Evolutionary conservation across 2,329 filamentous ascomycete genomes (phyloP).

Genomic region (Cladobotryum protrusum): DNA sequence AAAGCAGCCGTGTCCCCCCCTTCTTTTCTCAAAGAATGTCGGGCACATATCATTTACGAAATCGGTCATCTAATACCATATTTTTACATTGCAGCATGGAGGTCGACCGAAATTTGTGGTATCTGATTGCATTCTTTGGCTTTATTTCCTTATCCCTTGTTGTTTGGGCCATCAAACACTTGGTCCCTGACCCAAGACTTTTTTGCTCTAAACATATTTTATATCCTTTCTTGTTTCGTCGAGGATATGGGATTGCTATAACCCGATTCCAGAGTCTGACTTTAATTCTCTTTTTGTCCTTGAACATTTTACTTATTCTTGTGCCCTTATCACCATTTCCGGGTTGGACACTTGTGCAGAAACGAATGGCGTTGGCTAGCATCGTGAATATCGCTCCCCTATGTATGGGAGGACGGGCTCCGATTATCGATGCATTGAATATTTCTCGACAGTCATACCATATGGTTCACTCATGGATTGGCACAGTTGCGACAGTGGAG

Average conservation of each 20-base stretch:
- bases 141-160: slow-evolving; percentile 4
- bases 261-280: slow-evolving; percentile 1
- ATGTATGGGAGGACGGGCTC: slow-evolving; percentile 4
- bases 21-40: background rate
- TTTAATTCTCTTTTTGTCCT: slow-evolving; percentile 1
- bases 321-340: slow-evolving; percentile 2
- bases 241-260: background rate
- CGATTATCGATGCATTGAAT: slow-evolving; percentile 7
- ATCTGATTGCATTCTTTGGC: slow-evolving; percentile 9
- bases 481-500: background rate
- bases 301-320: slow-evolving; percentile 4
- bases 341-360: slow-evolving; percentile 5
- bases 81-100: slow-evolving; percentile 1
- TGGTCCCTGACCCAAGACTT: slow-evolving; percentile 4
- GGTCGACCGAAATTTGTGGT: slow-evolving; percentile 3
- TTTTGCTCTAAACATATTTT: slow-evolving; percentile 7
- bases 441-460: slow-evolving; percentile 7
- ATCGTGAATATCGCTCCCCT: slow-evolving; percentile 8
- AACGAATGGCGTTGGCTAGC: slow-evolving; percentile 1
- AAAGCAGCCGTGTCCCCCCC: background rate
- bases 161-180: slow-evolving; percentile 1
- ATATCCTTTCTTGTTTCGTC: slow-evolving; percentile 2
- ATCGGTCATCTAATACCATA: background rate
- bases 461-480: slow-evolving; percentile 1
- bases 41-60: too few species aligned